phyloP scores from a whole-genome alignment of 2,329 filamentous ascomycete species.

The Arthrobotrys sphaeroides region DNA sequence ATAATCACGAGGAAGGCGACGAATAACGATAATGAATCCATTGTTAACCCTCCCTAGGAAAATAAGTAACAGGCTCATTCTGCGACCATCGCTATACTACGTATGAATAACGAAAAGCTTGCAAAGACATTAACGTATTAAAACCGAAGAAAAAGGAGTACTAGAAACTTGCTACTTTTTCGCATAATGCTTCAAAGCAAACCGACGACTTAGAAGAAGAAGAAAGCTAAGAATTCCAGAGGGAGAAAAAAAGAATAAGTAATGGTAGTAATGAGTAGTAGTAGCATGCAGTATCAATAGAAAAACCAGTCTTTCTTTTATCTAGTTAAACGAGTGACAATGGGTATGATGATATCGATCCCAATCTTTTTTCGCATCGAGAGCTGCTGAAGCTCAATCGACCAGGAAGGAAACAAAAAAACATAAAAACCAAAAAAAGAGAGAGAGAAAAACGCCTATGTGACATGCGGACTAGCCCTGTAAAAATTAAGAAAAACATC shows the following conservation, averaged over 20 bases:
- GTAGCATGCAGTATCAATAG: not conserved
- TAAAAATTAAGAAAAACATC: slow-evolving; percentile 29
- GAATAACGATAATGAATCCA: too few species aligned
- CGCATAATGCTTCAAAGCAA: not conserved
- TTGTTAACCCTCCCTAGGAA: not conserved
- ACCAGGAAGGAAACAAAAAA: slow-evolving; percentile 3
- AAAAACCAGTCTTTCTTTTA: slow-evolving; percentile 26
- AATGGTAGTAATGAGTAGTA: slow-evolving; percentile 1
- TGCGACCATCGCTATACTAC: not conserved
- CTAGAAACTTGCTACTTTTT: not conserved
- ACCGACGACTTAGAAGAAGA: not conserved
- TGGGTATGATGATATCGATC: not conserved
- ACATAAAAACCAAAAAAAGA: slow-evolving; percentile 2
- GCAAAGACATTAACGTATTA: slow-evolving; percentile 20
- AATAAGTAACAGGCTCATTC: not conserved
- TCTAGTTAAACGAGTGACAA: slow-evolving; percentile 15
- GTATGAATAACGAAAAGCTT: not conserved
- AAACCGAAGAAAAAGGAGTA: not conserved
- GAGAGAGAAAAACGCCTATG: slow-evolving; percentile 41
- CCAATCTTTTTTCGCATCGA: not conserved
- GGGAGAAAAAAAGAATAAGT: not conserved
- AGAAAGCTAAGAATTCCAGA: not conserved
- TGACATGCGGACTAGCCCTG: slow-evolving; percentile 43
- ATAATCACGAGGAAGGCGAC: too few species aligned
- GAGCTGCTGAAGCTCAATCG: slow-evolving; percentile 12